A percentile compares a stretch with the other conserved stretches of the same genome.
phyloP scores from a whole-genome alignment of 345 rosid genomes.

The Boechera divaricarpa region DNA sequence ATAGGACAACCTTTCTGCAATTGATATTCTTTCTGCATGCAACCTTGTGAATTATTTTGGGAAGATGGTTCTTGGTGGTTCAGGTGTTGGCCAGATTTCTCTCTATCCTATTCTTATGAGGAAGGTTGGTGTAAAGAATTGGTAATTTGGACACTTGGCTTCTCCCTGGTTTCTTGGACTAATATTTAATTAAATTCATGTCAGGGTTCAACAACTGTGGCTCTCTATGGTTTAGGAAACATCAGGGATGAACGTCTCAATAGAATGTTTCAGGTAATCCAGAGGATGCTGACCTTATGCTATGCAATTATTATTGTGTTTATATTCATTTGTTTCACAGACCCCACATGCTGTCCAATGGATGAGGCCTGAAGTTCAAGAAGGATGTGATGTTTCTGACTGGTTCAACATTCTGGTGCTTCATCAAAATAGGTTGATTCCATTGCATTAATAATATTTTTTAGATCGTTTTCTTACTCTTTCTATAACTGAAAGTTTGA shows the following conservation, averaged over 20 bases:
- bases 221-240: slow-evolving; percentile 98
- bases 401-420: slow-evolving; percentile 99
- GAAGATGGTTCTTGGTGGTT: slow-evolving; percentile 98
- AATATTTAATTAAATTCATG: slow-evolving; percentile 20
- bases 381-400: slow-evolving; percentile 75
- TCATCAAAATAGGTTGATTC: slow-evolving; percentile 91
- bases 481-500: slow-evolving; percentile 8
- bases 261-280: slow-evolving; percentile 93
- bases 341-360: slow-evolving; percentile 99
- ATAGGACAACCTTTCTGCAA: slow-evolving; percentile 98
- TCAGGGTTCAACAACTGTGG: slow-evolving; percentile 93
- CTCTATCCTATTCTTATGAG: slow-evolving; percentile 83
- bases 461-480: neutral
- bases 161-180: slow-evolving; percentile 25
- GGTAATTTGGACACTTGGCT: slow-evolving; percentile 20
- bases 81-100: slow-evolving; percentile 97
- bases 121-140: slow-evolving; percentile 63
- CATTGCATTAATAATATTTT: neutral
- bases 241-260: slow-evolving; percentile 97
- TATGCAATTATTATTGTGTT: slow-evolving; percentile 21
- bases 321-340: slow-evolving; percentile 50
- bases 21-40: slow-evolving; percentile 94
- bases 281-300: slow-evolving; percentile 28
- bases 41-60: slow-evolving; percentile 98
- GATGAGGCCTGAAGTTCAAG: slow-evolving; percentile 99